Percentiles rank a stretch among this genome's conserved stretches.
These are phyloP conservation scores for Teratosphaeria epicoccoides DNA, from an alignment of 2,329 filamentous ascomycete genomes.

Conservation along the genomic window DNA sequence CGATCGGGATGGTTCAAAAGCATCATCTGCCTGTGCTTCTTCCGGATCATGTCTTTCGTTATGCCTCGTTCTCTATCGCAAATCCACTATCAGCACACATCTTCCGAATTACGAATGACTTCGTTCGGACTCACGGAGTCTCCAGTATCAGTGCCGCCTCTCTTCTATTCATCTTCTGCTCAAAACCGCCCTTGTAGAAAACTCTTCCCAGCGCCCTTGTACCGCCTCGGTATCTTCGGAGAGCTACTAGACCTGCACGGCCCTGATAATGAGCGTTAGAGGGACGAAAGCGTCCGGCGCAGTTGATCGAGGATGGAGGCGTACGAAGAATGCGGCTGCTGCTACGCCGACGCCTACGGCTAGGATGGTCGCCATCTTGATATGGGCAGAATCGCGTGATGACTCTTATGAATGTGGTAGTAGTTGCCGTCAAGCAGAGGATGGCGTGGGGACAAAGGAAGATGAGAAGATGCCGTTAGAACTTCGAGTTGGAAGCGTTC, in stretches of 20 bases:
- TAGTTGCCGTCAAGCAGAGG: not conserved
- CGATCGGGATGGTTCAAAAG: constrained; percentile 95
- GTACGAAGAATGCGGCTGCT: constrained; percentile 55
- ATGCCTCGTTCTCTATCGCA: constrained; percentile 66
- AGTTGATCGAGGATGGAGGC: constrained; percentile 10
- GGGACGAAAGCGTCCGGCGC: not conserved
- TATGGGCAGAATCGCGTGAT: not conserved
- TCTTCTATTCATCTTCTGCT: constrained; percentile 82
- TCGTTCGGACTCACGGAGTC: constrained; percentile 56
- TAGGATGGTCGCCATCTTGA: constrained; percentile 47
- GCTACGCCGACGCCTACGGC: constrained; percentile 52
- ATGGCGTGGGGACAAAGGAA: too few relatives aligned
- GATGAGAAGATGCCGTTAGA: not conserved
- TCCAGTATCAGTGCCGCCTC: constrained; percentile 87
- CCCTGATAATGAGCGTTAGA: constrained; percentile 47
- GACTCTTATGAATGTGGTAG: not conserved
- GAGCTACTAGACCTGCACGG: constrained; percentile 80
- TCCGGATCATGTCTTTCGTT: constrained; percentile 87
- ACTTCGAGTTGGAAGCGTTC: not conserved
- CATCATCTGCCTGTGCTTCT: constrained; percentile 92
- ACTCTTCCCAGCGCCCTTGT: constrained; percentile 70
- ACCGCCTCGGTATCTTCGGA: constrained; percentile 69
- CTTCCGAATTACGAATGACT: not conserved
- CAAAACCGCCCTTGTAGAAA: constrained; percentile 98
- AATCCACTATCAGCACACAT: constrained; percentile 2